phyloP scores from a whole-genome alignment of 1,284 basidiomycete species.

The Trichosporon coremiiforme region DNA sequence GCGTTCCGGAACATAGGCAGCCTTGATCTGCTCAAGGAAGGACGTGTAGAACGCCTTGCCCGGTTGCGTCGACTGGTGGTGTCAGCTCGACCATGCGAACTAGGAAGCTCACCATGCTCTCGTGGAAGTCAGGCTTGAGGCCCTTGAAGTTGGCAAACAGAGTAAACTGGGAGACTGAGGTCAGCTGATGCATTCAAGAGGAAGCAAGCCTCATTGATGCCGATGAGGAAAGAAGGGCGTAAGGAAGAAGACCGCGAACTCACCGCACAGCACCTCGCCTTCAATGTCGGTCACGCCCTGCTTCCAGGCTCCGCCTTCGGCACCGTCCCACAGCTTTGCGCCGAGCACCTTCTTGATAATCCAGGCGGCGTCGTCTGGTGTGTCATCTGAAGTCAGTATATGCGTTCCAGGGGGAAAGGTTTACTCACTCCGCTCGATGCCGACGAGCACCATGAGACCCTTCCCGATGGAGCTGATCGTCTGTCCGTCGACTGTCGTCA shows the following conservation, averaged over 20 bases:
- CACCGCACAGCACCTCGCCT: constrained; percentile 79
- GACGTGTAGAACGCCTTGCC: constrained; percentile 71
- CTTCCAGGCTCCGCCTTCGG: constrained; percentile 64
- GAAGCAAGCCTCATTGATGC: not conserved
- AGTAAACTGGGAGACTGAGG: constrained; percentile 78
- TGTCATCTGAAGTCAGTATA: constrained; percentile 66
- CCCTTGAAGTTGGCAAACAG: constrained; percentile 87
- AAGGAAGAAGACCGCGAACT: constrained; percentile 23
- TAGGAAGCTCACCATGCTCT: constrained; percentile 69
- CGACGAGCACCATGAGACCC: constrained; percentile 84
- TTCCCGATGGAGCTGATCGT: constrained; percentile 73
- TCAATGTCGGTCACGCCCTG: constrained; percentile 76
- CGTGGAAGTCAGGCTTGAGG: constrained; percentile 71
- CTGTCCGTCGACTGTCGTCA: constrained; percentile 49
- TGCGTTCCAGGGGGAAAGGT: no score
- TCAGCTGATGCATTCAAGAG: not conserved
- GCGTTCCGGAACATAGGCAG: constrained; percentile 68
- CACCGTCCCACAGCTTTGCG: constrained; percentile 71
- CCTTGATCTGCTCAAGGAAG: constrained; percentile 69
- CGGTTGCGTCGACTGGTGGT: constrained; percentile 64
- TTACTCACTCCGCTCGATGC: constrained; percentile 59
- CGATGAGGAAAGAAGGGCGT: not conserved
- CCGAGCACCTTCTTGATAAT: constrained; percentile 78
- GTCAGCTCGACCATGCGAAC: not conserved
- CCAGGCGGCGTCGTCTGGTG: constrained; percentile 66